These are phyloP conservation scores for Quercus lobata DNA, from an alignment of 331 rosid genomes.

Conservation along the genomic window DNA sequence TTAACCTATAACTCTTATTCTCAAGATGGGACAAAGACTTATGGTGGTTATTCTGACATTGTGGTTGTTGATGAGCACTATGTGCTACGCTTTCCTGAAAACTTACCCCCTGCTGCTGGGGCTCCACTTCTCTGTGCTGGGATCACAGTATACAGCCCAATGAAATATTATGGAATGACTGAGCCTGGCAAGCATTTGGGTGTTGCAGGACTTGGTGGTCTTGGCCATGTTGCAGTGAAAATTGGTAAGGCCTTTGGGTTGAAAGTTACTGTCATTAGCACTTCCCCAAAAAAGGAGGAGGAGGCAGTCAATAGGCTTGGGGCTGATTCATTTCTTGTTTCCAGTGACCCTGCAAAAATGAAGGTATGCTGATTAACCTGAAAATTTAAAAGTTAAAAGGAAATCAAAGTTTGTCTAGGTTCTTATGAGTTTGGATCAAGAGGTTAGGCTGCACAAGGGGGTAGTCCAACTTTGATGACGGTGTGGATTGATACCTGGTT, in stretches of 20 bases:
- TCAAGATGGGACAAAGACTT: constrained; percentile 47
- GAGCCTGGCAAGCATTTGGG: constrained; percentile 91
- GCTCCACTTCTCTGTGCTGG: constrained; percentile 97
- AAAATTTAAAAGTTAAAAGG: neutral
- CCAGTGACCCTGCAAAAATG: constrained; percentile 51
- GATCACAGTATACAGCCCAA: constrained; percentile 86
- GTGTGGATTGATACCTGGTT: neutral
- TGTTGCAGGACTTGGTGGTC: constrained; percentile 94
- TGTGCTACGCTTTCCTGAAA: constrained; percentile 69
- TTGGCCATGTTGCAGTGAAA: constrained; percentile 90
- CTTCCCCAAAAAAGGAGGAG: constrained; percentile 55
- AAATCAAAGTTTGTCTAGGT: neutral
- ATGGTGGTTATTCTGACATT: constrained; percentile 79
- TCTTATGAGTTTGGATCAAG: neutral
- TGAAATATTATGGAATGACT: constrained; percentile 86
- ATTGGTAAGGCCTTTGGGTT: constrained; percentile 89
- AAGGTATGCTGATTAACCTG: constrained; percentile 41
- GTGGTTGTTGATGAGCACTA: constrained; percentile 71
- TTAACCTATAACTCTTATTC: constrained; percentile 55
- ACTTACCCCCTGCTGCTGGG: constrained; percentile 70
- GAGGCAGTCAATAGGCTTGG: constrained; percentile 72
- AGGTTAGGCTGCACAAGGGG: neutral
- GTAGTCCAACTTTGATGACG: neutral
- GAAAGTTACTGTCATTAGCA: constrained; percentile 87
- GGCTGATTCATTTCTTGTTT: constrained; percentile 78